phyloP scores from a whole-genome alignment of 2,329 filamentous ascomycete genomes.

The Exophiala sideris region DNA sequence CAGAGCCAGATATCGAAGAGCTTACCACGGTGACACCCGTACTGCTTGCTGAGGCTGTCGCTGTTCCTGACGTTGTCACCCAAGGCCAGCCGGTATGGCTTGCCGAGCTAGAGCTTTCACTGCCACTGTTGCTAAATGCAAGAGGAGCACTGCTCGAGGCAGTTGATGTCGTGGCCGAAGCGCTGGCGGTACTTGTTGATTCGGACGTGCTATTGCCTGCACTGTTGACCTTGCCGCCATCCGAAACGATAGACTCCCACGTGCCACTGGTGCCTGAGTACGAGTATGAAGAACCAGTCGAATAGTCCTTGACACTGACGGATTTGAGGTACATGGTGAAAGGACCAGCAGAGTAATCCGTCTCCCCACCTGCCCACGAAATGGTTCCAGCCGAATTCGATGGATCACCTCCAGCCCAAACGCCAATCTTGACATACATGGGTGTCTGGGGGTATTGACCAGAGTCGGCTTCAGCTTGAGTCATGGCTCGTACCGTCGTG shows the following conservation, averaged over 20 bases:
- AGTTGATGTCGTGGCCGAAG: conserved; percentile 22
- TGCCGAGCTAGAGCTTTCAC: conserved; percentile 41
- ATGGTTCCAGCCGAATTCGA: conserved; percentile 49
- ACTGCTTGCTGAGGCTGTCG: conserved; percentile 6
- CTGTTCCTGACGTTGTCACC: conserved; percentile 46
- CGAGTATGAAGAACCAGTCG: conserved; percentile 77
- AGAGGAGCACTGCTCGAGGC: conserved; percentile 50
- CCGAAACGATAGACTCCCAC: conserved; percentile 77
- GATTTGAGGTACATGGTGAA: conserved; percentile 73
- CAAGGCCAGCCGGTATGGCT: conserved; percentile 67
- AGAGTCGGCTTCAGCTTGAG: conserved; percentile 55
- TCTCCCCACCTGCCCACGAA: conserved; percentile 67
- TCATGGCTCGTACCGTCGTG: conserved; percentile 59
- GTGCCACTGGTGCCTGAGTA: conserved; percentile 76
- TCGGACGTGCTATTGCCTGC: conserved; percentile 52
- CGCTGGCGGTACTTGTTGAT: conserved; percentile 1
- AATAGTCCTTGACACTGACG: conserved; percentile 70
- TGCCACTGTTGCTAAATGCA: conserved; percentile 54
- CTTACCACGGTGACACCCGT: conserved; percentile 63
- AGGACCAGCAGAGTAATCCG: conserved; percentile 63
- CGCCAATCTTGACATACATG: conserved; percentile 67
- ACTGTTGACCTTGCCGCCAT: conserved; percentile 73
- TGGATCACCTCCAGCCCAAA: conserved; percentile 62
- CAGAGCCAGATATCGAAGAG: conserved; percentile 67
- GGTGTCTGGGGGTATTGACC: conserved; percentile 70